Evolutionary conservation across 345 rosid genomes (phyloP).

Genomic region (Moricandia arvensis): DNA sequence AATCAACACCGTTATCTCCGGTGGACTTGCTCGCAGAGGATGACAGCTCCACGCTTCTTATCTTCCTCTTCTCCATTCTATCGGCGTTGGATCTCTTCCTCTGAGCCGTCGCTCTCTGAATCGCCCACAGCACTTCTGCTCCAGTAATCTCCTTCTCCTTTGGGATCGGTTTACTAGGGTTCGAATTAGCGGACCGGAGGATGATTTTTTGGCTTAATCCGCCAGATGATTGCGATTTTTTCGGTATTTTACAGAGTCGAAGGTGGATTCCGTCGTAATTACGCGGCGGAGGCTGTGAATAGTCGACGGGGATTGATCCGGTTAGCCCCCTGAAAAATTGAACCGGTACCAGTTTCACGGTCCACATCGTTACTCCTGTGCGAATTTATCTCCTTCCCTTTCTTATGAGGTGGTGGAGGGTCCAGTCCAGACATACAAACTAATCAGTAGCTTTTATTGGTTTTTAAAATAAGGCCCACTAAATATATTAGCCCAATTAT

Average conservation of each 20-base stretch:
- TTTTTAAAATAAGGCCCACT: slow-evolving; percentile 1
- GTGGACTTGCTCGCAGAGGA: slow-evolving; percentile 21
- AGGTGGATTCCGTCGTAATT: slow-evolving; percentile 9
- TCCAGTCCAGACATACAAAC: not conserved
- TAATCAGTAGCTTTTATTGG: not conserved
- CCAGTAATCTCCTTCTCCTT: slow-evolving; percentile 43
- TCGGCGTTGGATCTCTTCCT: slow-evolving; percentile 38
- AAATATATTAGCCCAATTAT: not conserved
- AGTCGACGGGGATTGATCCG: not conserved
- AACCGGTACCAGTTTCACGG: slow-evolving; percentile 28
- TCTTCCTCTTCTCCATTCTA: slow-evolving; percentile 27
- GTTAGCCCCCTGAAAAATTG: not conserved
- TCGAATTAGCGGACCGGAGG: slow-evolving; percentile 1
- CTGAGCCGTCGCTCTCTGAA: slow-evolving; percentile 57
- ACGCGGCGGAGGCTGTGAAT: slow-evolving; percentile 12
- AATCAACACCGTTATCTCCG: slow-evolving; percentile 36
- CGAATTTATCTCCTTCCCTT: not conserved
- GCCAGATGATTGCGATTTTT: slow-evolving; percentile 18
- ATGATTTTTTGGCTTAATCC: slow-evolving; percentile 10
- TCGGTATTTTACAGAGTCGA: not conserved
- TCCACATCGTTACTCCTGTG: slow-evolving; percentile 10
- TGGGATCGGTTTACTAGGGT: not conserved
- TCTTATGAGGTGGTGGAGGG: not conserved
- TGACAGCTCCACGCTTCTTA: slow-evolving; percentile 13
- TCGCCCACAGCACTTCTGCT: slow-evolving; percentile 58